phyloP scores from a whole-genome alignment of 768 basidiomycete genomes.

The Lentinula aciculospora region DNA sequence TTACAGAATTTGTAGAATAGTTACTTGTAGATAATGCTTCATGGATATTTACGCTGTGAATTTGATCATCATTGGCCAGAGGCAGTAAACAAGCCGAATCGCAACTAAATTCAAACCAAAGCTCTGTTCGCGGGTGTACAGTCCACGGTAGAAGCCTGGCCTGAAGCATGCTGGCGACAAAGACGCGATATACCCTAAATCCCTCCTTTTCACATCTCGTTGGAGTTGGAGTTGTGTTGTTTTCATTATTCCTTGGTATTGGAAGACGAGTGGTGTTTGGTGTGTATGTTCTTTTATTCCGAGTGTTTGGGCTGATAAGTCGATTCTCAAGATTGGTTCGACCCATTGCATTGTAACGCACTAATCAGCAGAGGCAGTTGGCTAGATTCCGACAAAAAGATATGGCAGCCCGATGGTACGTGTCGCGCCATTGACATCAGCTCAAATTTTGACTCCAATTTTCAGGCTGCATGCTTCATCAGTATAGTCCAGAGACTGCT shows the following conservation, averaged over 20 bases:
- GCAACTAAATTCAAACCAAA: neutral
- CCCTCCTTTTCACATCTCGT: constrained; percentile 48
- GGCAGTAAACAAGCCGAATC: neutral
- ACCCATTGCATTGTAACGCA: constrained; percentile 69
- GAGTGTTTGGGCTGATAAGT: neutral
- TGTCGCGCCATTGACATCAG: constrained; percentile 1
- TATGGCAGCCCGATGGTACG: constrained; percentile 89
- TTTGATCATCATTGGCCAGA: too few relatives aligned
- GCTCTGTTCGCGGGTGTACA: neutral
- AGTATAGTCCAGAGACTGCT: constrained; percentile 52
- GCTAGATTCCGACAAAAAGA: constrained; percentile 59
- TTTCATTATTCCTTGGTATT: constrained; percentile 39
- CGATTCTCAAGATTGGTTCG: constrained; percentile 52
- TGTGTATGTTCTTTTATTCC: constrained; percentile 19
- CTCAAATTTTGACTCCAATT: constrained; percentile 7
- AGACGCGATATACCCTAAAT: constrained; percentile 25
- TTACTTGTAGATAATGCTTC: too few relatives aligned
- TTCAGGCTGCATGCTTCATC: constrained; percentile 75
- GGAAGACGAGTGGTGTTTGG: constrained; percentile 38
- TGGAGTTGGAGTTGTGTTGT: constrained; percentile 28
- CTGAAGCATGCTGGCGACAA: neutral
- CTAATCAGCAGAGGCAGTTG: constrained; percentile 71
- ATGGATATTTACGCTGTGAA: too few relatives aligned
- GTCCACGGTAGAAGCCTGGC: neutral
- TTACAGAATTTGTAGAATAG: too few relatives aligned